Evolutionary conservation across 129 eudicot species (phyloP).

Genomic region (Pseudognaphalium luteoalbum): DNA sequence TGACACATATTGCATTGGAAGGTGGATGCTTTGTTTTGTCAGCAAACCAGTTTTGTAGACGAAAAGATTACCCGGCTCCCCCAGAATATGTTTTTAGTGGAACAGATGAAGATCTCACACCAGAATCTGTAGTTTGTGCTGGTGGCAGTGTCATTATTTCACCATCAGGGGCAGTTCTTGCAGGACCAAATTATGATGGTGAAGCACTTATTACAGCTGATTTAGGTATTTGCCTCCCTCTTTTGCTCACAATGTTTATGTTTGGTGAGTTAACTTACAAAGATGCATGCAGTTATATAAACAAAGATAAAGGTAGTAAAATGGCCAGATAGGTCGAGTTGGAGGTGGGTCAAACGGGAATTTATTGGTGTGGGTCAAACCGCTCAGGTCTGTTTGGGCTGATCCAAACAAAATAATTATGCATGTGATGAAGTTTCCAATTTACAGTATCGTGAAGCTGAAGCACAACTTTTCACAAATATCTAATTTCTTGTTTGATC

Average conservation of each 20-base stretch:
- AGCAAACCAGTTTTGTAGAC: conserved; percentile 84
- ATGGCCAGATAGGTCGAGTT: background rate
- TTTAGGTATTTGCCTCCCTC: conserved; percentile 48
- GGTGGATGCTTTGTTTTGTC: conserved; percentile 97
- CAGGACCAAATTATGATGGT: conserved; percentile 96
- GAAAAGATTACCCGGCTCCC: conserved; percentile 96
- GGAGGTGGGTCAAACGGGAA: background rate
- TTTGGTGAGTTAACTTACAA: background rate
- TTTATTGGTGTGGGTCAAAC: background rate
- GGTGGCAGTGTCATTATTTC: conserved; percentile 96
- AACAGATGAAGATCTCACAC: conserved; percentile 71
- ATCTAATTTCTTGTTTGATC: background rate
- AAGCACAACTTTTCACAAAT: background rate
- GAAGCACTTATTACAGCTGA: conserved; percentile 92
- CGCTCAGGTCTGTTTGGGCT: background rate
- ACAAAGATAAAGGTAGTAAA: background rate
- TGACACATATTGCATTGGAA: conserved; percentile 97
- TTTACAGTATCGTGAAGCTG: background rate
- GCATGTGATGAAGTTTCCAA: background rate
- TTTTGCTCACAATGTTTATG: background rate
- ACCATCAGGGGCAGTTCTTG: conserved; percentile 82
- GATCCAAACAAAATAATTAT: background rate
- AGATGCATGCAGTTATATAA: background rate
- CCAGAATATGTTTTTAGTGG: conserved; percentile 77
- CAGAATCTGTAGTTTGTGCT: conserved; percentile 91